Conservation (phyloP, 805 yeast species). For the Candida multigemmis region DNA sequence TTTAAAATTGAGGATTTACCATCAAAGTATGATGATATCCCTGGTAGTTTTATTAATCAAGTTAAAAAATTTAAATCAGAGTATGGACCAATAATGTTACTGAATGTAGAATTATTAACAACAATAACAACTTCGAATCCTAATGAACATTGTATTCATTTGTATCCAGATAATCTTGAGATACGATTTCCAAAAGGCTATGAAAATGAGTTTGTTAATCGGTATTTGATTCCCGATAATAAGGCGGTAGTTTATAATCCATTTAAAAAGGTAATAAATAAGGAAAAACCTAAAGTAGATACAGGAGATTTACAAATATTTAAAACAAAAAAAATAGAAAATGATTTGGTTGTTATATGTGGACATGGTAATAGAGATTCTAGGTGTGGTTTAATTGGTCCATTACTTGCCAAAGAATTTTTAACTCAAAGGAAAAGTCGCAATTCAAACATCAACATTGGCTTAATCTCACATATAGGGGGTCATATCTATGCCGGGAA, state of each 20-base stretch:
- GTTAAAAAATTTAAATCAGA: too few species aligned
- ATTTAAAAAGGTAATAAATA: constrained; percentile 5
- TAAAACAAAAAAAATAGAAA: constrained; percentile 5
- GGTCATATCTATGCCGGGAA: constrained; percentile 88
- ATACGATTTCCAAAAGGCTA: constrained; percentile 25
- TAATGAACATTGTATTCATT: constrained; percentile 23
- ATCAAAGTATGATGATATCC: constrained; percentile 39
- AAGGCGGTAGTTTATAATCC: constrained; percentile 15
- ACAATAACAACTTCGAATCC: background rate
- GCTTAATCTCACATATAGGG: constrained; percentile 67
- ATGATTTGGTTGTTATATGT: constrained; percentile 44
- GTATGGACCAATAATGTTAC: constrained; percentile 1
- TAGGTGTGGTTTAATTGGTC: constrained; percentile 64
- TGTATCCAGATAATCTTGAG: constrained; percentile 47
- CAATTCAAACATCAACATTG: constrained; percentile 22
- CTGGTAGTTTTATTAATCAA: too few species aligned
- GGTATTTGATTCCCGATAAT: constrained; percentile 29
- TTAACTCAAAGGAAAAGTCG: constrained; percentile 19
- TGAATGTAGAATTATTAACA: constrained; percentile 1
- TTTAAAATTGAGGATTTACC: constrained; percentile 31
- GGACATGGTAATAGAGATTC: constrained; percentile 58
- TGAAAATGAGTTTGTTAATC: constrained; percentile 28
- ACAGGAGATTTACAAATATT: constrained; percentile 2
- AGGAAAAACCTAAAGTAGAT: background rate
- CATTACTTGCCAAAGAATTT: constrained; percentile 45